Percentiles rank a stretch among this genome's conserved stretches.
Evolutionary conservation across 1,139 yeast species (phyloP).

Genomic region (Kluyveromyces sp.): DNA sequence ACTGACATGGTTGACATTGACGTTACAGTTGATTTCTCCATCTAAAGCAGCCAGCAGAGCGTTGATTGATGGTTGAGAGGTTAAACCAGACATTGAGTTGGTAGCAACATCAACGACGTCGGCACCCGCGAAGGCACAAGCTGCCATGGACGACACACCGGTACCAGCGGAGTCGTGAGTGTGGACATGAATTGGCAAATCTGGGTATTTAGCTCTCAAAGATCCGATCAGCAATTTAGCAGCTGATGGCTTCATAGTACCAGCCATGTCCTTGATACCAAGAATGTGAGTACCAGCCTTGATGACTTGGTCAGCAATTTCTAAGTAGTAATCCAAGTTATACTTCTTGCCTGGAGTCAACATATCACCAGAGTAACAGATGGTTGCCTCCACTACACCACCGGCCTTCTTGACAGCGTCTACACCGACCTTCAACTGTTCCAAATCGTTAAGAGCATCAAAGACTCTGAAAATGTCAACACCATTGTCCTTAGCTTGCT

Average conservation of each 20-base stretch:
- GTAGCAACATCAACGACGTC: constrained; percentile 97
- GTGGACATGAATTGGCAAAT: constrained; percentile 94
- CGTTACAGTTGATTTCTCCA: constrained; percentile 74
- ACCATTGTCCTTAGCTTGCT: constrained; percentile 91
- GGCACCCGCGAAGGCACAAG: constrained; percentile 93
- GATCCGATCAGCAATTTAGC: constrained; percentile 74
- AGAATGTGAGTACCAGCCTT: constrained; percentile 92
- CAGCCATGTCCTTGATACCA: constrained; percentile 99
- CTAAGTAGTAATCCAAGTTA: constrained; percentile 81
- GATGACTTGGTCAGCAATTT: constrained; percentile 77
- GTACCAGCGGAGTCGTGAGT: constrained; percentile 99
- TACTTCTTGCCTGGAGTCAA: constrained; percentile 89
- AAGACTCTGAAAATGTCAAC: constrained; percentile 97
- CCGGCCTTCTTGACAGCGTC: constrained; percentile 98
- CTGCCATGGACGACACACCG: constrained; percentile 95
- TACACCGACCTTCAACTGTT: constrained; percentile 94
- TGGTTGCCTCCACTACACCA: constrained; percentile 97
- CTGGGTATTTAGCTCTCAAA: constrained; percentile 80
- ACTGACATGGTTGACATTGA: constrained; percentile 60
- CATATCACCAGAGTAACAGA: constrained; percentile 99
- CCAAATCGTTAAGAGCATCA: constrained; percentile 94
- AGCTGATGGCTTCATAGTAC: constrained; percentile 93
- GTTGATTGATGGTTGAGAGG: constrained; percentile 94
- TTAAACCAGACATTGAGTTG: constrained; percentile 96
- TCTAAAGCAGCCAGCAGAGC: constrained; percentile 90